Evolutionary conservation across 352 stramenopile species (phyloP).

Genomic region (Globisporangium carolinianum): DNA sequence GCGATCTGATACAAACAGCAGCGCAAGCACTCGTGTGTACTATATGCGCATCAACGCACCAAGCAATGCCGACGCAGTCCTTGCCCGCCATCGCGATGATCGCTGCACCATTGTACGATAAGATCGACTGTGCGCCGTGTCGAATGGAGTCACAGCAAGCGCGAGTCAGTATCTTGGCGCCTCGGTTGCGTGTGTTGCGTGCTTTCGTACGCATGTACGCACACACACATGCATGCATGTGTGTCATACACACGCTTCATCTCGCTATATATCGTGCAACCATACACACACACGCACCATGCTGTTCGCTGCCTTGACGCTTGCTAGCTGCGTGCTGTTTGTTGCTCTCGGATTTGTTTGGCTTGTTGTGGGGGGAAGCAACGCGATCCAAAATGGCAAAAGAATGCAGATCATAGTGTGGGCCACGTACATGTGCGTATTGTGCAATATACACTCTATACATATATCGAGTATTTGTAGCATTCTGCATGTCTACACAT

Average conservation of each 20-base stretch:
- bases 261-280: background rate
- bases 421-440: too few relatives aligned
- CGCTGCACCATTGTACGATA: slow-evolving; percentile 98
- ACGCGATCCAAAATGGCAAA: slow-evolving; percentile 4
- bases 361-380: slow-evolving; percentile 1
- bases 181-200: background rate
- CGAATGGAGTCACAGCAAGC: background rate
- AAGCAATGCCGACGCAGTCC: slow-evolving; percentile 98
- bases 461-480: too few relatives aligned
- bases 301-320: background rate
- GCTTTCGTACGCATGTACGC: background rate
- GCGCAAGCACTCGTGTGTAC: too few relatives aligned
- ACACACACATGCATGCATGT: background rate
- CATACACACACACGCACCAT: slow-evolving; percentile 22
- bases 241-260: too few relatives aligned
- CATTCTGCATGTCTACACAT: too few relatives aligned
- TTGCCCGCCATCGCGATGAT: slow-evolving; percentile 99
- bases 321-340: background rate
- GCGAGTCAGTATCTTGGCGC: background rate
- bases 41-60: slow-evolving; percentile 22
- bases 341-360: slow-evolving; percentile 9
- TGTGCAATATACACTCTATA: too few relatives aligned
- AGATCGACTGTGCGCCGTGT: slow-evolving; percentile 45
- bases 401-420: too few relatives aligned
- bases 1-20: too few relatives aligned